These are phyloP conservation scores for Naegleria gruberi DNA, from an alignment of 208 protist genomes.

Conservation along the genomic window DNA sequence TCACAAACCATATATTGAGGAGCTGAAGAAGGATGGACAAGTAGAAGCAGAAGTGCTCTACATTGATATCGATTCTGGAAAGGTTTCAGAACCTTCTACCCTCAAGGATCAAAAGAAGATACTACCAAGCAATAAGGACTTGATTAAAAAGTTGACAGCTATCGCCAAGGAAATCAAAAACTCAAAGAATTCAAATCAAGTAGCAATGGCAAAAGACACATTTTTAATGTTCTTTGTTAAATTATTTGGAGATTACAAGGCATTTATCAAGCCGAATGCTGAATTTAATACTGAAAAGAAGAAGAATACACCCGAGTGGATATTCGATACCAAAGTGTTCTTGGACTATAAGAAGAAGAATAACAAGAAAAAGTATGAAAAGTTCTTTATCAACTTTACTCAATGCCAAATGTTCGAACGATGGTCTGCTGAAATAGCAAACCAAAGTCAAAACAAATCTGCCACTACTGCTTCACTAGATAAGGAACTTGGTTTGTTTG, in stretches of 20 bases:
- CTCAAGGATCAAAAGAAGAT: background rate
- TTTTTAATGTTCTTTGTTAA: slow-evolving; percentile 8
- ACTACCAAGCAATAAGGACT: background rate
- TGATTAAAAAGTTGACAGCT: background rate
- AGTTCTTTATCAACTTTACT: background rate
- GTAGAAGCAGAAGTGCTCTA: background rate
- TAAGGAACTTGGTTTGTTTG: background rate
- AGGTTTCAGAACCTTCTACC: background rate
- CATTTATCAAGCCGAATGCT: background rate
- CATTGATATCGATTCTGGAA: background rate
- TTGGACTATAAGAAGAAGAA: background rate
- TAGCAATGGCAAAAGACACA: background rate
- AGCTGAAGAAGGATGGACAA: background rate
- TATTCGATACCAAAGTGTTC: background rate
- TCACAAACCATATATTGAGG: background rate
- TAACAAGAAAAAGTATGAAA: background rate
- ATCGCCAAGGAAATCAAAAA: background rate
- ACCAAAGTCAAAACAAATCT: background rate
- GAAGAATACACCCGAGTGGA: background rate
- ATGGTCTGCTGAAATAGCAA: background rate
- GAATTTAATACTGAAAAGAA: background rate
- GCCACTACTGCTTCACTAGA: no score
- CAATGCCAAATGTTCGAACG: slow-evolving; percentile 20
- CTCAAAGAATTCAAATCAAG: background rate
- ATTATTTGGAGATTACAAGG: slow-evolving; percentile 11